A percentile compares a stretch with the other conserved stretches of the same genome.
Conservation (phyloP, 2,329 filamentous ascomycete species). For the Calonectria ilicicola region DNA sequence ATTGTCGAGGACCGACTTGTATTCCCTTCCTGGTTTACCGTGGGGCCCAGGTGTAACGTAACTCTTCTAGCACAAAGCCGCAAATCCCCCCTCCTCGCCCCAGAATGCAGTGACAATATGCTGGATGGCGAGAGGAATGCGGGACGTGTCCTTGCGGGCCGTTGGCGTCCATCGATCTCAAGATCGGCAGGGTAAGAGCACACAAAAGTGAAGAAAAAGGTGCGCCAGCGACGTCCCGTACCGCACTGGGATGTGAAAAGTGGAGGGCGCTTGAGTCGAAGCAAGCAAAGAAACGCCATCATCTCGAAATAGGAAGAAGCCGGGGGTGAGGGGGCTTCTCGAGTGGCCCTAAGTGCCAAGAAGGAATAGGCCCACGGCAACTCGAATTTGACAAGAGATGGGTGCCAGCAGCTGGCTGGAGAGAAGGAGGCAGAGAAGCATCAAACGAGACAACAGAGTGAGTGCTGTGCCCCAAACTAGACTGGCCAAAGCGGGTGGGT, state of each 20-base stretch:
- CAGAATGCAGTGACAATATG: not conserved
- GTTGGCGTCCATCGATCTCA: constrained; percentile 43
- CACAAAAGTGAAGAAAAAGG: constrained; percentile 23
- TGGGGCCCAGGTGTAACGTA: not conserved
- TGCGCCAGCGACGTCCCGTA: constrained; percentile 42
- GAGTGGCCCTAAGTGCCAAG: constrained; percentile 17
- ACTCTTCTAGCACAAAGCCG: not conserved
- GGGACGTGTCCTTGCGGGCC: constrained; percentile 36
- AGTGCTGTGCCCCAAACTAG: not conserved
- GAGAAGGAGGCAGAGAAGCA: not conserved
- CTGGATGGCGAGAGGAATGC: constrained; percentile 27
- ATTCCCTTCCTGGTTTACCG: not conserved
- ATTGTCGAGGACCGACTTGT: not conserved
- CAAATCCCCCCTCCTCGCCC: not conserved
- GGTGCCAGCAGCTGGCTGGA: not conserved
- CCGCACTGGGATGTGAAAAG: constrained; percentile 38
- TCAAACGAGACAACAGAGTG: constrained; percentile 2
- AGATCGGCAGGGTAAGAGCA: constrained; percentile 37
- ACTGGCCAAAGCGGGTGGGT: constrained; percentile 2
- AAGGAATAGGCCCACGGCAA: constrained; percentile 19
- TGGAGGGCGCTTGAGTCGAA: constrained; percentile 24
- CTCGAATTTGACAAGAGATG: not conserved
- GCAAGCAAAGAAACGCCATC: constrained; percentile 29
- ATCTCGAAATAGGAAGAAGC: constrained; percentile 32
- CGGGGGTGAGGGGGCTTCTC: constrained; percentile 20